Evolutionary conservation across 331 rosid species (phyloP).

Genomic region (Pyracantha coccinea): DNA sequence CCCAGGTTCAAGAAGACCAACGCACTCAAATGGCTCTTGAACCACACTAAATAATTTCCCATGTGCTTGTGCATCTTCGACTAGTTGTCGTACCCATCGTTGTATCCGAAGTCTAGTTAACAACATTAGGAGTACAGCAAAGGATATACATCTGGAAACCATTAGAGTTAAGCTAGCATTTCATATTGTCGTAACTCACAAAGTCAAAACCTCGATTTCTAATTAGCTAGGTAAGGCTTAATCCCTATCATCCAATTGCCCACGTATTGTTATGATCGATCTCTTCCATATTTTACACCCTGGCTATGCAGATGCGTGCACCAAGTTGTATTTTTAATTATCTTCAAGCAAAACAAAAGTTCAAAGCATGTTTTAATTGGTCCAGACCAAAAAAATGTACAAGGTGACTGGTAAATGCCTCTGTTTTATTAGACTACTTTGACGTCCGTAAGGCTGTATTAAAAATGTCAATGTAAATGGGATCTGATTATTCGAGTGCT

Average conservation of each 20-base stretch:
- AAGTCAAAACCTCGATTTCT: neutral
- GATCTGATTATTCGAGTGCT: neutral
- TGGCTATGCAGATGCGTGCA: neutral
- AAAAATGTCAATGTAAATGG: neutral
- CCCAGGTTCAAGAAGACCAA: too few species aligned
- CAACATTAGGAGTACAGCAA: neutral
- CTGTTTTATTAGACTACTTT: too few species aligned
- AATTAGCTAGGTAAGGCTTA: neutral
- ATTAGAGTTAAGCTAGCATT: too few species aligned
- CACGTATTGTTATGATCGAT: neutral
- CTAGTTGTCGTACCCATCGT: neutral
- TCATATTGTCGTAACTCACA: neutral
- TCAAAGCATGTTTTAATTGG: too few species aligned
- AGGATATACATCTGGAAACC: neutral
- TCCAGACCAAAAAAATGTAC: too few species aligned
- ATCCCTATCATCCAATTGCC: neutral
- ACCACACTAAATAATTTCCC: too few species aligned
- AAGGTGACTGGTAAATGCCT: too few species aligned
- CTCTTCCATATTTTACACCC: neutral
- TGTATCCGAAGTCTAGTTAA: neutral
- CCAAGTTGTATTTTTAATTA: neutral
- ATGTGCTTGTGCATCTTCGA: neutral
- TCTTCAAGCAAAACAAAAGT: neutral
- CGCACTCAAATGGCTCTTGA: too few species aligned
- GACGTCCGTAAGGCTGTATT: too few species aligned